A percentile compares a stretch with the other conserved stretches of the same genome.
Conservation (phyloP, 352 stramenopile genomes). For the Phytophthora chlamydospora region DNA sequence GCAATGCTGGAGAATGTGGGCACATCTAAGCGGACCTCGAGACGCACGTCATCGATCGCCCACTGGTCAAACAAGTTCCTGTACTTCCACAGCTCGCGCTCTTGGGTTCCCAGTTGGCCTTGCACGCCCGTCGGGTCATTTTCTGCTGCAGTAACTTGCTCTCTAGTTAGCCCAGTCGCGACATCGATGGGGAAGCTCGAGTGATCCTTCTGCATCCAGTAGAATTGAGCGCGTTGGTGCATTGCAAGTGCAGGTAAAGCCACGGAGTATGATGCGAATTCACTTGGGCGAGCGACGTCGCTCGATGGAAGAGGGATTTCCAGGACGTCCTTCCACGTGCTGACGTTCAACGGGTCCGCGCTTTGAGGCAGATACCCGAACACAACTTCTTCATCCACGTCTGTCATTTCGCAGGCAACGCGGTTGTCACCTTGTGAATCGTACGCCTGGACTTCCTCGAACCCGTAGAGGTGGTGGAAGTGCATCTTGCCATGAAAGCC, state of each 20-base stretch:
- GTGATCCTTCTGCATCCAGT: slow-evolving; percentile 71
- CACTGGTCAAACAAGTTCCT: slow-evolving; percentile 82
- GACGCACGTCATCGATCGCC: slow-evolving; percentile 60
- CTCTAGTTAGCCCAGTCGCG: slow-evolving; percentile 24
- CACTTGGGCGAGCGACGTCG: neutral
- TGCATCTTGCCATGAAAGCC: slow-evolving; percentile 70
- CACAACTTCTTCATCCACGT: slow-evolving; percentile 56
- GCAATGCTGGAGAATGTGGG: slow-evolving; percentile 38
- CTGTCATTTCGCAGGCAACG: slow-evolving; percentile 58
- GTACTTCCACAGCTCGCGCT: slow-evolving; percentile 62
- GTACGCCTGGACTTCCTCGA: slow-evolving; percentile 47
- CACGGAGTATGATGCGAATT: slow-evolving; percentile 34
- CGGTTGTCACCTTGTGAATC: slow-evolving; percentile 57
- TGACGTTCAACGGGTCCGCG: slow-evolving; percentile 42
- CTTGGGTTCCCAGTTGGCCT: slow-evolving; percentile 38
- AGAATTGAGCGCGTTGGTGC: slow-evolving; percentile 54
- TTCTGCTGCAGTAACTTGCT: slow-evolving; percentile 33
- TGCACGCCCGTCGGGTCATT: slow-evolving; percentile 54
- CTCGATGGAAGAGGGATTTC: slow-evolving; percentile 38
- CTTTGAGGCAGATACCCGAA: slow-evolving; percentile 52
- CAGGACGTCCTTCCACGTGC: slow-evolving; percentile 48
- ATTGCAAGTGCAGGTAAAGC: slow-evolving; percentile 49
- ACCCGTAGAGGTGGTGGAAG: slow-evolving; percentile 74
- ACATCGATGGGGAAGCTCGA: slow-evolving; percentile 71
- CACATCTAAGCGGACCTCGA: slow-evolving; percentile 61